Percentiles rank a stretch among this genome's conserved stretches.
phyloP scores from a whole-genome alignment of 192 early-diverging fungal genomes.

The Backusella westeae region DNA sequence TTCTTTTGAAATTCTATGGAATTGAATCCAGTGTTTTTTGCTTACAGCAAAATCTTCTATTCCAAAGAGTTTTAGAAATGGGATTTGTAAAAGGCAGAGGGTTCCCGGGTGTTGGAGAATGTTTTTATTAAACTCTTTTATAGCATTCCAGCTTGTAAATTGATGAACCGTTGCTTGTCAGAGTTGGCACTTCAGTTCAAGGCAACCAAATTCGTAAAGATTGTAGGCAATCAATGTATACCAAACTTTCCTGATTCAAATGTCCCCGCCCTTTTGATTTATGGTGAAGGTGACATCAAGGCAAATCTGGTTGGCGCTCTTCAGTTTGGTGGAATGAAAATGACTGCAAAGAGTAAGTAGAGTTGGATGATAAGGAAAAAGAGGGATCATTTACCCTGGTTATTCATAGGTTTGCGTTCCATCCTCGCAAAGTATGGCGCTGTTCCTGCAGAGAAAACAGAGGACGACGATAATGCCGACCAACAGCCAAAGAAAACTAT shows the following conservation, averaged over 20 bases:
- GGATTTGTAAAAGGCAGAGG: neutral
- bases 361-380: neutral
- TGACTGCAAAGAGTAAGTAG: slow-evolving; percentile 61
- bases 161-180: slow-evolving; percentile 76
- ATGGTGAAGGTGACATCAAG: slow-evolving; percentile 83
- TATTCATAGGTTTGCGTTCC: slow-evolving; percentile 16
- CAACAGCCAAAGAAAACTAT: slow-evolving; percentile 41
- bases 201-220: slow-evolving; percentile 93
- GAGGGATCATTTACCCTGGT: neutral
- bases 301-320: slow-evolving; percentile 80
- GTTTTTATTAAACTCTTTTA: neutral
- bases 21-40: neutral
- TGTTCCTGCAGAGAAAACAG: slow-evolving; percentile 26
- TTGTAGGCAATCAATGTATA: slow-evolving; percentile 91
- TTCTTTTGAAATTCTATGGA: too few species aligned
- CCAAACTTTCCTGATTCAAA: slow-evolving; percentile 92
- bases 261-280: slow-evolving; percentile 88
- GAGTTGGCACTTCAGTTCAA: slow-evolving; percentile 73
- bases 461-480: slow-evolving; percentile 1
- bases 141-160: slow-evolving; percentile 79
- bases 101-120: too few species aligned
- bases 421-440: slow-evolving; percentile 40
- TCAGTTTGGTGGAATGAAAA: slow-evolving; percentile 77
- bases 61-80: neutral
- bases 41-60: neutral